Percentiles rank a stretch among this genome's conserved stretches.
These are phyloP conservation scores for Brassica juncea DNA, from an alignment of 345 rosid genomes.

Conservation along the genomic window DNA sequence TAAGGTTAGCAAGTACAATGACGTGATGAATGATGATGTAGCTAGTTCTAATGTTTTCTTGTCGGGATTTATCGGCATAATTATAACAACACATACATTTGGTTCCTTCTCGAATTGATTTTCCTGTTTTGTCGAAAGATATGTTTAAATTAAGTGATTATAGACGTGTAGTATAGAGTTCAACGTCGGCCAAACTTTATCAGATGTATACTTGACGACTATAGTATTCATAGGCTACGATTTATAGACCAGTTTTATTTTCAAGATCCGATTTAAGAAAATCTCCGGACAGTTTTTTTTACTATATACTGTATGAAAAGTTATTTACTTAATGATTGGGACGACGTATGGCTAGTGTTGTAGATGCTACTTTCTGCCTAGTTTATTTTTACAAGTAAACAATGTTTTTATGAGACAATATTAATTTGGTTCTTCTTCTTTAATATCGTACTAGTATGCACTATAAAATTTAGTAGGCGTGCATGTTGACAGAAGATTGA, in stretches of 20 bases:
- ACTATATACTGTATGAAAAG: constrained; percentile 9
- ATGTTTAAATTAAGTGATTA: not conserved
- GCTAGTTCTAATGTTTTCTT: constrained; percentile 39
- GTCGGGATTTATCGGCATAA: constrained; percentile 41
- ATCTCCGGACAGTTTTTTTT: not conserved
- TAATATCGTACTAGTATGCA: not conserved
- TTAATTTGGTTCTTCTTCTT: not conserved
- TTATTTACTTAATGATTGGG: constrained; percentile 25
- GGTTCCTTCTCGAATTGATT: constrained; percentile 29
- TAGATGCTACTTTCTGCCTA: constrained; percentile 39
- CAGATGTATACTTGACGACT: constrained; percentile 17
- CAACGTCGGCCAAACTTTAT: constrained; percentile 15
- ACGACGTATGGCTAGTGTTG: constrained; percentile 38
- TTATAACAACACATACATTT: constrained; percentile 37
- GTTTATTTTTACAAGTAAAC: not conserved
- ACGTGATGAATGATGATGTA: constrained; percentile 36
- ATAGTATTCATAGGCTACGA: not conserved
- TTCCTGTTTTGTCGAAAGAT: constrained; percentile 12
- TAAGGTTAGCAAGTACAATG: constrained; percentile 22
- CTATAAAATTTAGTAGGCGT: not conserved
- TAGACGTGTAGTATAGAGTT: not conserved
- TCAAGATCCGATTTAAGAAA: not conserved
- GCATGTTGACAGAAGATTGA: constrained; percentile 12
- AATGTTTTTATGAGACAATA: constrained; percentile 2
- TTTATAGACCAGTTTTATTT: not conserved